Conservation (phyloP, 2,329 filamentous ascomycete genomes). For the Sporothrix schenckii region DNA sequence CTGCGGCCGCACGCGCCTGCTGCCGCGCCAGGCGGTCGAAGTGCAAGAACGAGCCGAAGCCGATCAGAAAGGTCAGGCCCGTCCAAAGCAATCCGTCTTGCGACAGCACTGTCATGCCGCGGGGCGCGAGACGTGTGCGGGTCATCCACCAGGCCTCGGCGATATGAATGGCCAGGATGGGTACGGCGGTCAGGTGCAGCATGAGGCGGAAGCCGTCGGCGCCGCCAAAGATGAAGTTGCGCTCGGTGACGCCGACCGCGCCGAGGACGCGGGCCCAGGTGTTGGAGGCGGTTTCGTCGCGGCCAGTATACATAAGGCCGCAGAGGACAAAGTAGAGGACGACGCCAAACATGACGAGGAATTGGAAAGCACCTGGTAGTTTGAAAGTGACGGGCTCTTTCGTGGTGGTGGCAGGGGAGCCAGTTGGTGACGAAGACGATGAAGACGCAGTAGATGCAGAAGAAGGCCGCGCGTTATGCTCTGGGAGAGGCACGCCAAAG, state of each 20-base stretch:
- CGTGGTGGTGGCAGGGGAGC: constrained; percentile 48
- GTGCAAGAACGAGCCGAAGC: constrained; percentile 53
- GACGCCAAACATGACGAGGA: constrained; percentile 55
- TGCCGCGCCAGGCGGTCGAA: constrained; percentile 48
- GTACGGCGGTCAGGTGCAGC: constrained; percentile 60
- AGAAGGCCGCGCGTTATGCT: constrained; percentile 43
- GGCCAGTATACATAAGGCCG: constrained; percentile 49
- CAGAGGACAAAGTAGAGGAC: constrained; percentile 59
- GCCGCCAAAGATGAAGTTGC: constrained; percentile 26
- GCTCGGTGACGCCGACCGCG: neutral
- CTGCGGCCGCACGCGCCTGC: constrained; percentile 14
- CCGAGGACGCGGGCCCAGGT: constrained; percentile 46
- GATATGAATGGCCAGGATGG: constrained; percentile 66
- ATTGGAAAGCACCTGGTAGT: constrained; percentile 50
- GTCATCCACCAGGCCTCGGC: constrained; percentile 63
- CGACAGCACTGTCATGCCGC: constrained; percentile 52
- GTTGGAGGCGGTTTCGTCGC: constrained; percentile 56
- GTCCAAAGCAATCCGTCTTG: constrained; percentile 61
- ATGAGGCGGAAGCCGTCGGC: constrained; percentile 60
- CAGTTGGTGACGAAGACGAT: constrained; percentile 42
- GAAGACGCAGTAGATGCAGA: constrained; percentile 48
- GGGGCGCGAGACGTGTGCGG: constrained; percentile 50
- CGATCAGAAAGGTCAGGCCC: constrained; percentile 57
- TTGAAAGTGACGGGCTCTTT: constrained; percentile 42
- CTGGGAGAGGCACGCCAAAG: constrained; percentile 60